Evolutionary conservation across 2,329 filamentous ascomycete species (phyloP), one percentile per base, ranked within the genome.

Genomic region (Tolypocladium nubicola): DNA sequence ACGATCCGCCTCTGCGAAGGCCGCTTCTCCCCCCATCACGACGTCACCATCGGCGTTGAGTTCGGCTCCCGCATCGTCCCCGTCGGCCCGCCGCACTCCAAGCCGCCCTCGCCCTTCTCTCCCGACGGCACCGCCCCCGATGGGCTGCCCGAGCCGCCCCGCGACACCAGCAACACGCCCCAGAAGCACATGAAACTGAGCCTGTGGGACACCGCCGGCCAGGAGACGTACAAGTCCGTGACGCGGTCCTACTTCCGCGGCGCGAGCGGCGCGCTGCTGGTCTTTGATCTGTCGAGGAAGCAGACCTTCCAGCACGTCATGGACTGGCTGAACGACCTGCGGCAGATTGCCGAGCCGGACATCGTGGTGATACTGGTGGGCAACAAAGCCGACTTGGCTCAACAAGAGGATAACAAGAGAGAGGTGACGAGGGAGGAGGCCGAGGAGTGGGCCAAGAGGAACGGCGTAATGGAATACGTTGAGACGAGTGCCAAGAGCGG

Each of bases 201-300:
- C 50, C 79, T 97, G 13, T 97, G 93, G 93, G 93, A 97, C 70
- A 97, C 93, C 1, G 93, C 93, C 19, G 93, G 93, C 33, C 93
- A 97, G 72, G 93, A 97, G 76, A 96, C 91, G 14, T 97, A 97
- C 79, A 97, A 97, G 72, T 93, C 88, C 50, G 94, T 97, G 59
- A 97, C 93, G 10, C 81, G 93, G 56, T 94, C 89, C 60, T 97
- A 97, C 76, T 96, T 96, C 74, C 87, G 92, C 56, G 92, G 91
- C 66, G 82, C 82, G 19, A 82, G 79, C 33, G 82, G 82, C 59
- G 82, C 81, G 52, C 80, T 99, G 16, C 83, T 99, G 33, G 94
- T 99, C 60, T 99, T 97, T 69, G 94, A 99, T 73, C 93, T 99
- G 63, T 89, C 89, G 35, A 83, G 94, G 58, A 85, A 86, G 54